Evolutionary conservation across 169 alveolate species (phyloP), one percentile per base, ranked within the genome.

Genomic region (Eimeria maxima): DNA sequence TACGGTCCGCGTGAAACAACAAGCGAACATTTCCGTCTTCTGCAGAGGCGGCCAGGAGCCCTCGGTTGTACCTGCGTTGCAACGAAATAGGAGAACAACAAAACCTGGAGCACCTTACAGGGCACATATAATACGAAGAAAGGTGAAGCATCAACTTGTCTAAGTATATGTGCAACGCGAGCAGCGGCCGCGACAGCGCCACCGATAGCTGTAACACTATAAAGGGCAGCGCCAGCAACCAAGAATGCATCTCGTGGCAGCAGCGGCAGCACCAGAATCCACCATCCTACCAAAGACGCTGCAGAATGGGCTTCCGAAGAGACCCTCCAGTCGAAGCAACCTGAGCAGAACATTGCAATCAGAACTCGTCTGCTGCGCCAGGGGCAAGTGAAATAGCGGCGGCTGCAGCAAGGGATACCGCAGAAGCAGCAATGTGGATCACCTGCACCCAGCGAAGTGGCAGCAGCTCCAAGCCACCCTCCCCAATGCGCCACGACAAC

Each of bases 1-100:
- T 27, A 29, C n/a, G 71, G 50, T 81, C 50, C 45, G 73, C 71
- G 44, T n/a, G 73, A 50, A 81, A 81, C 27, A 81, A 47, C 22
- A 81, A 29, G 27, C 90, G 90, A 29, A 81, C 90, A 16, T 45
- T 14, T 27, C 90, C 90, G 53, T 81, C 90, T 27, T 71, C 50
- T 81, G 90, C 90, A 50, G 90, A 81, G 71, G 90, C 44, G 24
- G 90, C 90, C 90, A 81, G 73, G 29, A 81, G 90, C 50, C 90
- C 90, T 27, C 73, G 47, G 29, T 38, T 50, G 69, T 81, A 81
- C 90, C 90, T 81, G 90, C 38, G 69, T 47, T 50, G 29, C 73
- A 50, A n/a, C 20, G 33, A 45, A 27, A 47, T 67, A 80, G 47
- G 60, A 13, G 33, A 45, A 22, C 73, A 50, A 18, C 44, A 47